These are phyloP conservation scores for Hypoxylon sp. DNA, from an alignment of 2,329 filamentous ascomycete genomes.

Conservation along the genomic window DNA sequence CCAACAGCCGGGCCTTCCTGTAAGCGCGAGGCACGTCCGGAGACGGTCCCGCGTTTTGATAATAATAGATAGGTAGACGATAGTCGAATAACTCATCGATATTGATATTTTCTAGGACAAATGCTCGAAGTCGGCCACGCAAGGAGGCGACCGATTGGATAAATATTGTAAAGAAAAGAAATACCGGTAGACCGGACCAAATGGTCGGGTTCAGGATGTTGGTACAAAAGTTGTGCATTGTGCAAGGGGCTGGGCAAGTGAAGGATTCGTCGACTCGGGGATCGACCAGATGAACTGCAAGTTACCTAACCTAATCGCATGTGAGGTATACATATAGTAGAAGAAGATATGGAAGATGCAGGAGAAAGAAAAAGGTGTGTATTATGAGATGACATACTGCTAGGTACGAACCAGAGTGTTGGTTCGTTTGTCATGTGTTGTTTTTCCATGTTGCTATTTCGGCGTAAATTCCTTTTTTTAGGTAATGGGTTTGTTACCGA, in stretches of 20 bases:
- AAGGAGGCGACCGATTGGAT: conserved; percentile 16
- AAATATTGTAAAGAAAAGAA: conserved; percentile 9
- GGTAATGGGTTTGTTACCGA: conserved; percentile 29
- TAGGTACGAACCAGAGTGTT: conserved; percentile 18
- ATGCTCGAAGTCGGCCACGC: conserved; percentile 2
- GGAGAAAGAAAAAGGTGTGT: conserved; percentile 4
- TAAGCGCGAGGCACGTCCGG: conserved; percentile 31
- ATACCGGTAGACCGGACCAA: conserved; percentile 24
- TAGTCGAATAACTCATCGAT: conserved; percentile 2
- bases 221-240: conserved; percentile 23
- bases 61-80: conserved; percentile 4
- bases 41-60: conserved; percentile 19
- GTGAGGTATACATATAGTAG: neutral
- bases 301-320: neutral
- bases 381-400: neutral
- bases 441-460: conserved; percentile 17
- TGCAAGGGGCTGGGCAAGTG: conserved; percentile 21
- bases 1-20: conserved; percentile 34
- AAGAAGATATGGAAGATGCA: conserved; percentile 9
- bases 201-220: conserved; percentile 22
- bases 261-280: conserved; percentile 26
- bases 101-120: conserved; percentile 3
- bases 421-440: conserved; percentile 12
- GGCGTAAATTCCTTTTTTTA: conserved; percentile 25
- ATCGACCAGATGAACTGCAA: conserved; percentile 1